A percentile compares a stretch with the other conserved stretches of the same genome.
Conservation (phyloP, 2,329 filamentous ascomycete genomes). For the Emmonsiellopsis sp. region DNA sequence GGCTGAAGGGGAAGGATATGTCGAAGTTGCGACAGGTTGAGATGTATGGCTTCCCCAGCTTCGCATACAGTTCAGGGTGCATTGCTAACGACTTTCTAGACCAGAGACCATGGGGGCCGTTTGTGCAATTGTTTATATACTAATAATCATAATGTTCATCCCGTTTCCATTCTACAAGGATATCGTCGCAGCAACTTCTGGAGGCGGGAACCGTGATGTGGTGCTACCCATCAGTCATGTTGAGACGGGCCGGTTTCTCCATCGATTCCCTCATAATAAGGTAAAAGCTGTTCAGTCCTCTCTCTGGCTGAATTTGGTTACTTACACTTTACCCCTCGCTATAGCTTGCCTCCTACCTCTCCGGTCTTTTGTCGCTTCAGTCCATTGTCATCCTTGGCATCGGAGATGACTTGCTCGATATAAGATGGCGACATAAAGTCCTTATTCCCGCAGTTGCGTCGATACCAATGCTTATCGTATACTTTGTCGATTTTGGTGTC, state of each 20-base stretch:
- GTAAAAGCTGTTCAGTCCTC: constrained; percentile 34
- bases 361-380: constrained; percentile 86
- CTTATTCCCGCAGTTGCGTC: constrained; percentile 92
- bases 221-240: constrained; percentile 64
- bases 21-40: constrained; percentile 66
- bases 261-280: constrained; percentile 91
- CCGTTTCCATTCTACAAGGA: constrained; percentile 98
- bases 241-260: constrained; percentile 74
- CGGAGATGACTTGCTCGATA: constrained; percentile 93
- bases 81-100: constrained; percentile 29
- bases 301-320: not conserved
- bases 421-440: constrained; percentile 97
- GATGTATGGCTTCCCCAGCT: constrained; percentile 46
- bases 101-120: constrained; percentile 96
- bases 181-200: constrained; percentile 88
- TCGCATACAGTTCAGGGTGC: not conserved
- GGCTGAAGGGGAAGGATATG: constrained; percentile 82
- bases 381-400: constrained; percentile 84
- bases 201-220: constrained; percentile 82
- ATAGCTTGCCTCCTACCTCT: constrained; percentile 87
- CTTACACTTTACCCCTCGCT: not conserved
- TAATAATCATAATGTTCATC: constrained; percentile 83
- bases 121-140: constrained; percentile 82
- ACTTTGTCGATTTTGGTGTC: constrained; percentile 97
- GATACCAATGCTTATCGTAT: constrained; percentile 88